Percentiles rank a stretch among this genome's conserved stretches.
Evolutionary conservation across 352 stramenopile species (phyloP).

Genomic region (Globisporangium canariense): DNA sequence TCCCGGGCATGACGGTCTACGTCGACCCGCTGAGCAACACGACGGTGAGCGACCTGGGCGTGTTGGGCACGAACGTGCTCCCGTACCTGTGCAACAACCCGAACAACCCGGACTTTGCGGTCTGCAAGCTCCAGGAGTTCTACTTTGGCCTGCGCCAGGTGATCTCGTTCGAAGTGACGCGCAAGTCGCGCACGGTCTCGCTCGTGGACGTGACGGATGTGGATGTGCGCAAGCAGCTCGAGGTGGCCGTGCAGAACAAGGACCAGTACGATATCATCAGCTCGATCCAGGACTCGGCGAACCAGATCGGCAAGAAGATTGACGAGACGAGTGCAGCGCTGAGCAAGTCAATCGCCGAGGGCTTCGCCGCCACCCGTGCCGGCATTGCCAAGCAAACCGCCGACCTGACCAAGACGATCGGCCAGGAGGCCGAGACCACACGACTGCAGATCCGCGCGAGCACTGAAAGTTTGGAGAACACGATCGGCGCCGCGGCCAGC

Average conservation of each 20-base stretch:
- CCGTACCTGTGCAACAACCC: conserved; percentile 11
- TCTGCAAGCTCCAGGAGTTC: conserved; percentile 19
- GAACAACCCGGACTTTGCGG: conserved; percentile 14
- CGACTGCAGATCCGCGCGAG: conserved; percentile 1
- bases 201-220: conserved; percentile 17
- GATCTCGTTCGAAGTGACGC: conserved; percentile 9
- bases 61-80: conserved; percentile 10
- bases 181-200: neutral
- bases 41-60: conserved; percentile 12
- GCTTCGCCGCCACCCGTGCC: neutral
- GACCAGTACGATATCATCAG: conserved; percentile 23
- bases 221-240: conserved; percentile 23
- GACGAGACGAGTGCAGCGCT: conserved; percentile 4
- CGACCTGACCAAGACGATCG: too few species aligned
- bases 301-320: conserved; percentile 18
- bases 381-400: neutral
- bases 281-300: conserved; percentile 13
- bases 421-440: neutral
- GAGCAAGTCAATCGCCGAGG: neutral
- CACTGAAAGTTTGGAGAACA: neutral
- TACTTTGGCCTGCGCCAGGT: conserved; percentile 15
- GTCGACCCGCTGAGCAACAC: conserved; percentile 11
- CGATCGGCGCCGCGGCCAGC: neutral
- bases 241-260: conserved; percentile 21
- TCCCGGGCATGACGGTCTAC: conserved; percentile 13